Percentiles rank a stretch among this genome's conserved stretches.
Conservation (phyloP, 176 grass and related monocot genomes). For the Oryza longistaminata region DNA sequence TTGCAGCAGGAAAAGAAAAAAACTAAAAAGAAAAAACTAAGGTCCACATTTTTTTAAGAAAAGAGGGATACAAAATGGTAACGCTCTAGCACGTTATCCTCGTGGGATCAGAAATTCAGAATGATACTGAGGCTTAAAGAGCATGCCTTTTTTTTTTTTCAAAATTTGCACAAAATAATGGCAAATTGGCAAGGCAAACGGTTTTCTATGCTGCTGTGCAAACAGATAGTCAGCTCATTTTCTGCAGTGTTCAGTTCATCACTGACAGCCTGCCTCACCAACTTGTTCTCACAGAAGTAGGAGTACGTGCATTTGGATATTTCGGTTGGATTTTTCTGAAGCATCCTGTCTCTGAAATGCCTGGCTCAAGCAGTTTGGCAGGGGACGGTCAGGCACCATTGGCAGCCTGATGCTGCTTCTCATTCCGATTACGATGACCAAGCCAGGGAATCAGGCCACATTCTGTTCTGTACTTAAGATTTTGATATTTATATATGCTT, state of each 20-base stretch:
- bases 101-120: neutral
- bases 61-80: no score
- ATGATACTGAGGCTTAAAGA: neutral
- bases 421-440: neutral
- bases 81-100: no score
- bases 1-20: neutral
- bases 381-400: constrained; percentile 1
- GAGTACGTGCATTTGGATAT: neutral
- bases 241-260: neutral
- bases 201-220: neutral
- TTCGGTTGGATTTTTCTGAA: neutral
- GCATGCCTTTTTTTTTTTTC: neutral
- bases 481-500: neutral
- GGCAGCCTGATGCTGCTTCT: neutral
- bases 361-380: neutral
- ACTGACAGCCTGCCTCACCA: neutral
- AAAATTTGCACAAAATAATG: neutral
- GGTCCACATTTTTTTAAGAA: no score
- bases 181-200: neutral
- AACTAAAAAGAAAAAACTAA: neutral
- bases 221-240: neutral
- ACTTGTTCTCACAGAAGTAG: no score
- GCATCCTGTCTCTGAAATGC: neutral
- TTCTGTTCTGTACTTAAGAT: no score
- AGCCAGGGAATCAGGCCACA: no score